These are phyloP conservation scores for Rhodamnia argentea DNA, from an alignment of 345 rosid genomes.

Conservation along the genomic window DNA sequence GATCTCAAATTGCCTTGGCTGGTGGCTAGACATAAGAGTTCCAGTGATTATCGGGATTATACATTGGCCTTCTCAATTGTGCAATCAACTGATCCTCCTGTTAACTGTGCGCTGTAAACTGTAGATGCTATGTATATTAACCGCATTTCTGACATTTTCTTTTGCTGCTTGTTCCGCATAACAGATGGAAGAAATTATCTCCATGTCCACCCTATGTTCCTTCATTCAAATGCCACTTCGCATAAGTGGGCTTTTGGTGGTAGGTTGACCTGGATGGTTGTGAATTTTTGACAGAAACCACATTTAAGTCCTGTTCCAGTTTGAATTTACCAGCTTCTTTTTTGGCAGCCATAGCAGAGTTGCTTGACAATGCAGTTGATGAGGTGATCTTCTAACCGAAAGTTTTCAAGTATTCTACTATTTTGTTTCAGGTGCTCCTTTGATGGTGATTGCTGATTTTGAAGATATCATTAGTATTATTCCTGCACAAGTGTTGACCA, in stretches of 20 bases:
- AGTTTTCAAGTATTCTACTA: neutral
- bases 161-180: neutral
- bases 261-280: conserved; percentile 18
- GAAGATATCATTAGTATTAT: neutral
- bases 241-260: conserved; percentile 99
- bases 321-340: neutral
- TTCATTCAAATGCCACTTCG: conserved; percentile 98
- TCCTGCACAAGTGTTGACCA: neutral
- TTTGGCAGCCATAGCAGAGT: conserved; percentile 75
- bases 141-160: neutral
- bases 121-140: neutral
- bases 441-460: neutral
- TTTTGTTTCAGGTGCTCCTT: neutral
- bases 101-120: neutral
- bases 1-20: neutral
- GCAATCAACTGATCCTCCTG: neutral
- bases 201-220: conserved; percentile 92
- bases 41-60: neutral
- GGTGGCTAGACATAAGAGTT: neutral
- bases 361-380: conserved; percentile 91
- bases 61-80: neutral
- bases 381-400: conserved; percentile 47
- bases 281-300: neutral
- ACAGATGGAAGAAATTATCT: conserved; percentile 69
- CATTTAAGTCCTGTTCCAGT: neutral